Evolutionary conservation across 768 basidiomycete genomes (phyloP), one percentile per base, ranked within the genome.

Genomic region (Boletus patriciae): DNA sequence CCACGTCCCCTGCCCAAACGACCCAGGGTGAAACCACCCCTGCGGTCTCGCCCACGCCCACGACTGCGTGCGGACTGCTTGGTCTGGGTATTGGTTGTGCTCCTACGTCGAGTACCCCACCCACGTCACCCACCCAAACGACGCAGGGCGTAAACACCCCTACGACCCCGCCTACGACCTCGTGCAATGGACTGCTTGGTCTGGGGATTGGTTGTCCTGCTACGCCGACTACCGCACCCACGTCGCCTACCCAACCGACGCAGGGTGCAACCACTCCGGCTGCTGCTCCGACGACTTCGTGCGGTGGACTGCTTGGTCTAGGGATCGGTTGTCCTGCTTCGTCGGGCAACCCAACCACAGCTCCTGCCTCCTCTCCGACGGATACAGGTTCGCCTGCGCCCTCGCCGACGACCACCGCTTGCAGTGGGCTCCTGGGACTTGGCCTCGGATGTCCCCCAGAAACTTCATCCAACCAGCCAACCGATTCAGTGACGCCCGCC

Each of bases 81-180:
- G 62, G 63, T 21, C 40, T 63, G 1, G 63, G 62, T 0, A 7
- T 62, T 12, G 64, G 54, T 21, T 62, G 62, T 40, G 36, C 58
- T 23, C 13, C 61, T 8, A 10, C 57, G 15, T 16, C 34, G 29
- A 31, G 9, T 10, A 11, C 8, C 9, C 9, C 29, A 15, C 13
- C 34, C 6, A 36, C 34, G 11, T 33, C 31, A 0, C 31, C 31
- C 11, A 25, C 25, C 25, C 25, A 25, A 25, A 25, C 25, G 25
- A 25, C 25, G n/a, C n/a, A n/a, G n/a, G n/a, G n/a, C n/a, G n/a
- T n/a, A n/a, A n/a, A n/a, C n/a, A n/a, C n/a, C n/a, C n/a, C n/a
- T n/a, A n/a, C 29, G 29, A 8, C 29, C 4, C 27, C 27, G 29
- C 1, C 29, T 6, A 6, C 29, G 7, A 29, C 29, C 7, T 1